Evolutionary conservation across 2,329 filamentous ascomycete species (phyloP).

Genomic region (Bretziella fagacearum): DNA sequence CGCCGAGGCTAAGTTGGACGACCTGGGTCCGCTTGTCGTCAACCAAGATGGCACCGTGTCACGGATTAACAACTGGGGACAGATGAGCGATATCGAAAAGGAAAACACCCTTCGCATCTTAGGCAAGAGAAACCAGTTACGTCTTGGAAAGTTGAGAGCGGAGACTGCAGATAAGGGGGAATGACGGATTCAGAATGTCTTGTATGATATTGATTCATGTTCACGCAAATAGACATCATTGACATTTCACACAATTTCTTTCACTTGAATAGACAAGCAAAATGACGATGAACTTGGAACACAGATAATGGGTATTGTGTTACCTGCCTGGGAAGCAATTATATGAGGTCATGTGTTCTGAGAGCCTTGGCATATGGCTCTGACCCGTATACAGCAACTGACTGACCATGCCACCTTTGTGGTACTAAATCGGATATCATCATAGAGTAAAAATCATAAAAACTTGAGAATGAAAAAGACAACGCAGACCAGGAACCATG

Average conservation of each 20-base stretch:
- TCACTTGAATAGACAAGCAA: no score
- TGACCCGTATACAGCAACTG: no score
- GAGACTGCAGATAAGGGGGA: constrained; percentile 4
- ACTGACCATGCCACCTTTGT: no score
- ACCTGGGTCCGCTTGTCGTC: constrained; percentile 56
- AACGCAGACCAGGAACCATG: no score
- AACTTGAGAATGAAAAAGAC: no score
- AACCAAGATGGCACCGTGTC: constrained; percentile 55
- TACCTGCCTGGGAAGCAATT: no score
- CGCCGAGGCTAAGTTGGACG: constrained; percentile 40
- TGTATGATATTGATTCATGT: background rate
- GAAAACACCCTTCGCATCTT: constrained; percentile 50
- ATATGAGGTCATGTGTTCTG: no score
- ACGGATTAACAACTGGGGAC: constrained; percentile 54
- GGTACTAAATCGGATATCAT: no score
- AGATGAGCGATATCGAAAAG: constrained; percentile 53
- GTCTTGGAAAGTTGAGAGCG: constrained; percentile 35
- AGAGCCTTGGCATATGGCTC: constrained; percentile 3
- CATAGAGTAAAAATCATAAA: no score
- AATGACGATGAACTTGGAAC: no score
- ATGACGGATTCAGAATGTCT: background rate
- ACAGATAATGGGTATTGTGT: no score
- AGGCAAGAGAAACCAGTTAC: constrained; percentile 48
- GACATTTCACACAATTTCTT: no score
- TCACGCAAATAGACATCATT: background rate